Evolutionary conservation across 331 rosid species (phyloP).

Genomic region (Quercus lobata): DNA sequence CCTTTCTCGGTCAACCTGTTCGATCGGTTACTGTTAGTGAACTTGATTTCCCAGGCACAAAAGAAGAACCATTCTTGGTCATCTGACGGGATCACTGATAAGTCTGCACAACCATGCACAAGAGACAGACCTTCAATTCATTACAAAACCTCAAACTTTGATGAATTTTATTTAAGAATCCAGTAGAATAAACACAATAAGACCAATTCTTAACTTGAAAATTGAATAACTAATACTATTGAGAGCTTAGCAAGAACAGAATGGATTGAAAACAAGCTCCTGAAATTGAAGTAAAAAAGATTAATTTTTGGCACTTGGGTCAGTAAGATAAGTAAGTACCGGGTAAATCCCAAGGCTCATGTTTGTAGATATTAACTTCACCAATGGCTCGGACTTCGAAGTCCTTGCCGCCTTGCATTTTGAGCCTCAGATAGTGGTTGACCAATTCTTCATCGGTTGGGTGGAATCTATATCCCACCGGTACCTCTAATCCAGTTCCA

Average conservation of each 20-base stretch:
- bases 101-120: constrained; percentile 9
- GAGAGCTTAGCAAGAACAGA: neutral
- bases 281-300: neutral
- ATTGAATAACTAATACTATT: no score
- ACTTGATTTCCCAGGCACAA: constrained; percentile 29
- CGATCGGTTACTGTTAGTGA: constrained; percentile 9
- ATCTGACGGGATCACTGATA: constrained; percentile 21
- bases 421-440: constrained; percentile 31
- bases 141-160: neutral
- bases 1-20: constrained; percentile 47
- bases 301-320: no score
- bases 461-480: constrained; percentile 59
- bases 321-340: constrained; percentile 16
- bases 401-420: constrained; percentile 20
- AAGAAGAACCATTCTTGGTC: constrained; percentile 57
- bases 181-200: neutral
- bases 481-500: neutral
- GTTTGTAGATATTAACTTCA: constrained; percentile 42
- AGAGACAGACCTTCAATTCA: neutral
- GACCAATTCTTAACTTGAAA: neutral
- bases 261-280: neutral
- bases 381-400: constrained; percentile 11
- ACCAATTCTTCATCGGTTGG: constrained; percentile 76
- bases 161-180: no score
- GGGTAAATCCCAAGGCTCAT: constrained; percentile 54